phyloP scores from a whole-genome alignment of 2,329 filamentous ascomycete species.

The Trichoderma arundinaceum region DNA sequence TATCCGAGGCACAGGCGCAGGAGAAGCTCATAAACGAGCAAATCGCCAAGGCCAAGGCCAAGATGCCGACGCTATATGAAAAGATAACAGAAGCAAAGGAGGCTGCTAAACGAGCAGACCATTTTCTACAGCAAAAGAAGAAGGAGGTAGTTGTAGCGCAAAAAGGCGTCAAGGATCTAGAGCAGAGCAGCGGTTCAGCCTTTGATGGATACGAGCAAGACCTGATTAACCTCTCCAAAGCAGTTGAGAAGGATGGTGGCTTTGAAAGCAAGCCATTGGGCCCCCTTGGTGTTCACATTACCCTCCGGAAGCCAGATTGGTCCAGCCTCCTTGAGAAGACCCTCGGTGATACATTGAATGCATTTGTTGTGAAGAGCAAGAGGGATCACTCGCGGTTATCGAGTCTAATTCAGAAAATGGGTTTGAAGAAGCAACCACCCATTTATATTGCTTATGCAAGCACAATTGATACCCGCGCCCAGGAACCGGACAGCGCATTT shows the following conservation, averaged over 20 bases:
- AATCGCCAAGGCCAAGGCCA: slow-evolving; percentile 40
- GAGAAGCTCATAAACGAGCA: slow-evolving; percentile 40
- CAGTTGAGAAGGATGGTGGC: slow-evolving; percentile 70
- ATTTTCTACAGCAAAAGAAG: slow-evolving; percentile 52
- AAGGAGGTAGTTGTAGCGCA: slow-evolving; percentile 61
- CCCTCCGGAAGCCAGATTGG: slow-evolving; percentile 81
- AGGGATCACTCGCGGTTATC: slow-evolving; percentile 74
- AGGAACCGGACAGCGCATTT: slow-evolving; percentile 75
- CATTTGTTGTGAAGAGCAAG: slow-evolving; percentile 82
- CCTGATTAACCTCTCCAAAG: slow-evolving; percentile 67
- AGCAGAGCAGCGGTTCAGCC: slow-evolving; percentile 60
- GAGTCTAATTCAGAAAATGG: slow-evolving; percentile 64
- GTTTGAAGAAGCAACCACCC: slow-evolving; percentile 56
- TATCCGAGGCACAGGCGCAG: slow-evolving; percentile 40
- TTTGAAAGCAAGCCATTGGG: slow-evolving; percentile 80
- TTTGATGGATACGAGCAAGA: slow-evolving; percentile 68
- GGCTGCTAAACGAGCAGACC: slow-evolving; percentile 41
- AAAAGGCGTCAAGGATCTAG: slow-evolving; percentile 55
- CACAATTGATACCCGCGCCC: slow-evolving; percentile 44
- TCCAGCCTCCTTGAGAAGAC: slow-evolving; percentile 78
- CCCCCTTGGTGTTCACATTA: slow-evolving; percentile 79
- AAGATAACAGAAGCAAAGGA: slow-evolving; percentile 43
- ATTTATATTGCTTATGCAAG: slow-evolving; percentile 49
- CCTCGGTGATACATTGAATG: slow-evolving; percentile 71
- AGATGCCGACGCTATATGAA: slow-evolving; percentile 45